Percentiles rank a stretch among this genome's conserved stretches.
phyloP scores from a whole-genome alignment of 495 filamentous ascomycete genomes.

The Chaetomium fimeti region DNA sequence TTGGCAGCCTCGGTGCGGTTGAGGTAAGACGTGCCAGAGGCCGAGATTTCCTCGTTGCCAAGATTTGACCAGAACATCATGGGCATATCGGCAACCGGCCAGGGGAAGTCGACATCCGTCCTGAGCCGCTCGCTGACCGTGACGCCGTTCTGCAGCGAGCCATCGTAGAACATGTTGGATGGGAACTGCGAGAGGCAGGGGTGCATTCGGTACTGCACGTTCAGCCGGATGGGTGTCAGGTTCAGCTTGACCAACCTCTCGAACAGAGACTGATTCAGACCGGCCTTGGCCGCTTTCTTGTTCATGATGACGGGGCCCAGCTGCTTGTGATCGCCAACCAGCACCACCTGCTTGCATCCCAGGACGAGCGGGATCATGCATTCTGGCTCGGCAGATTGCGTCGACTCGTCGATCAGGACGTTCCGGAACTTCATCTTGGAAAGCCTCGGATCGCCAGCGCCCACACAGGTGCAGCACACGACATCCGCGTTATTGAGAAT shows the following conservation, averaged over 20 bases:
- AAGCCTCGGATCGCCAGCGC: conserved; percentile 92
- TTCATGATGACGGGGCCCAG: conserved; percentile 99
- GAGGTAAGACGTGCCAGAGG: conserved; percentile 95
- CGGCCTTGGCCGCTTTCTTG: conserved; percentile 98
- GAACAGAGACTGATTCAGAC: conserved; percentile 95
- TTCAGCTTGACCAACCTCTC: conserved; percentile 92
- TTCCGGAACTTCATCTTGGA: conserved; percentile 97
- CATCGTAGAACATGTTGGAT: conserved; percentile 99
- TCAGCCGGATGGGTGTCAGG: conserved; percentile 88
- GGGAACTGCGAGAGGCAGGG: conserved; percentile 97
- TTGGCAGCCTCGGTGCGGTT: conserved; percentile 97
- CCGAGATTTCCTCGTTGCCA: conserved; percentile 96
- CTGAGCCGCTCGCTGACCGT: conserved; percentile 84
- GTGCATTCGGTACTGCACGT: conserved; percentile 99
- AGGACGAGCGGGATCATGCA: conserved; percentile 99
- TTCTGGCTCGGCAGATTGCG: conserved; percentile 97
- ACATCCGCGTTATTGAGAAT: conserved; percentile 96
- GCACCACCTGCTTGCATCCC: conserved; percentile 96
- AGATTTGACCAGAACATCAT: conserved; percentile 99
- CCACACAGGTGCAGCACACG: conserved; percentile 98
- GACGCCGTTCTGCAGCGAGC: conserved; percentile 94
- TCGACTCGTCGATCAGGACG: conserved; percentile 96
- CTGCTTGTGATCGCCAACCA: conserved; percentile 98
- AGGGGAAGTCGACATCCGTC: conserved; percentile 95
- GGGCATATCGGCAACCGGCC: conserved; percentile 88